These are phyloP conservation scores for Magnaporthiopsis rhizophila DNA, from an alignment of 2,329 filamentous ascomycete species.

Conservation along the genomic window DNA sequence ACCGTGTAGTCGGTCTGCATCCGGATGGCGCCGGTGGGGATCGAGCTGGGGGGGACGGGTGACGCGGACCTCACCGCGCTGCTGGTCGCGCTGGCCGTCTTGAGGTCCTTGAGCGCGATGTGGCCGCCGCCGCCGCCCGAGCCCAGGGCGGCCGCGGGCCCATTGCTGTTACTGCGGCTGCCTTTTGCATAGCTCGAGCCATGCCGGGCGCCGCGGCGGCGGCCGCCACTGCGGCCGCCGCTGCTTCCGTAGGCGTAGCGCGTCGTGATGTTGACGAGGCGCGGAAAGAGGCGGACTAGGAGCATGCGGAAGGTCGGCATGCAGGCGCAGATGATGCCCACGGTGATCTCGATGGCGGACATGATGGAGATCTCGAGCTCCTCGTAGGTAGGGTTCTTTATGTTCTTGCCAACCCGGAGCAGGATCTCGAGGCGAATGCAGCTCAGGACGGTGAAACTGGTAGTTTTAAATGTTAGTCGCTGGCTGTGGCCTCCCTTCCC, in stretches of 20 bases:
- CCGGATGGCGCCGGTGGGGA: slow-evolving; percentile 3
- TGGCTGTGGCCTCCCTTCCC: too few relatives aligned
- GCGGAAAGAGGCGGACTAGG: slow-evolving; percentile 16
- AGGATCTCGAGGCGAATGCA: slow-evolving; percentile 14
- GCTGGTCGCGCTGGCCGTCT: not conserved
- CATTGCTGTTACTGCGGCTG: not conserved
- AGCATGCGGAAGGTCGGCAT: slow-evolving; percentile 20
- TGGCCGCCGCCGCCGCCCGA: too few relatives aligned
- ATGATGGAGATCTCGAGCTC: slow-evolving; percentile 13
- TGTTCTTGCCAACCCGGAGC: not conserved
- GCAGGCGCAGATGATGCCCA: slow-evolving; percentile 22
- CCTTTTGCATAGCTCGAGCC: not conserved
- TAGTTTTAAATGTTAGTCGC: not conserved
- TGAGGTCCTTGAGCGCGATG: not conserved
- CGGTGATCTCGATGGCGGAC: slow-evolving; percentile 22
- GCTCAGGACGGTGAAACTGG: slow-evolving; percentile 25
- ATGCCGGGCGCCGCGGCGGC: not conserved
- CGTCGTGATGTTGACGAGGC: slow-evolving; percentile 9
- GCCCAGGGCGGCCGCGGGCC: not conserved
- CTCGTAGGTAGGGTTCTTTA: not conserved
- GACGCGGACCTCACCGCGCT: not conserved
- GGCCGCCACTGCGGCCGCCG: not conserved
- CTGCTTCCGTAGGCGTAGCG: not conserved
- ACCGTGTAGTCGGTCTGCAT: slow-evolving; percentile 4
- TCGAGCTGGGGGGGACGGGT: not conserved